A percentile compares a stretch with the other conserved stretches of the same genome.
These are phyloP conservation scores for Helicocarpus griseus DNA, from an alignment of 2,329 filamentous ascomycete species.

Conservation along the genomic window DNA sequence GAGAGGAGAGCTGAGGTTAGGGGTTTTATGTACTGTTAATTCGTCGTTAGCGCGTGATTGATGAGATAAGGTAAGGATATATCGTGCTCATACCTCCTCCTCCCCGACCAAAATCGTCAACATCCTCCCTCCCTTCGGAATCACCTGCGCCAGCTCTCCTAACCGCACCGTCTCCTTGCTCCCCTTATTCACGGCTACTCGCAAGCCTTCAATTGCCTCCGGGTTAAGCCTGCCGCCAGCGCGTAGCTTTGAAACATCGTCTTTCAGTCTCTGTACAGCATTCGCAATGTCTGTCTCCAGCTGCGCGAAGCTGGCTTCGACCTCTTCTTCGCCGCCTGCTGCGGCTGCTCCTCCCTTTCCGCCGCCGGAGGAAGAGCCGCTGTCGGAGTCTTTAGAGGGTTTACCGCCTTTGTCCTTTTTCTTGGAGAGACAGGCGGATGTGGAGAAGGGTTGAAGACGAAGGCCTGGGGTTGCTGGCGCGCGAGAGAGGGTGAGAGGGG, in stretches of 20 bases:
- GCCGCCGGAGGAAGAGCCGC: slow-evolving; percentile 23
- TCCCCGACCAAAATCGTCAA: slow-evolving; percentile 56
- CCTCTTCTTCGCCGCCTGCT: slow-evolving; percentile 16
- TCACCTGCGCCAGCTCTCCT: slow-evolving; percentile 56
- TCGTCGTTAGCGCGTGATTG: neutral
- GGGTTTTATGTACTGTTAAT: slow-evolving; percentile 34
- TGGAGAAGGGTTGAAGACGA: slow-evolving; percentile 28
- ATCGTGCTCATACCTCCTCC: slow-evolving; percentile 43
- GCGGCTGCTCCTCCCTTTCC: too few species aligned
- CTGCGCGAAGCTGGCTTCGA: slow-evolving; percentile 41
- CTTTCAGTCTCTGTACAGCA: slow-evolving; percentile 47
- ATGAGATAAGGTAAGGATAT: neutral
- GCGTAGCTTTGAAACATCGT: slow-evolving; percentile 52
- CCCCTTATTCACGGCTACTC: slow-evolving; percentile 45
- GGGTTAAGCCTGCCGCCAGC: slow-evolving; percentile 55
- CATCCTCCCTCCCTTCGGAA: slow-evolving; percentile 52
- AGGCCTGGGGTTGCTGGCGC: neutral
- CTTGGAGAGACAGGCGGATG: slow-evolving; percentile 35
- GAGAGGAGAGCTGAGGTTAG: slow-evolving; percentile 33
- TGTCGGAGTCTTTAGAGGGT: slow-evolving; percentile 19
- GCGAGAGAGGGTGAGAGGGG: neutral
- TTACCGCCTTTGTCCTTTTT: slow-evolving; percentile 38
- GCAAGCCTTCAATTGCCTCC: slow-evolving; percentile 49
- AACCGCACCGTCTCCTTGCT: slow-evolving; percentile 44
- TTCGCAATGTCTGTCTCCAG: slow-evolving; percentile 48